Percentiles rank a stretch among this genome's conserved stretches.
Conservation (phyloP, 2,329 filamentous ascomycete genomes). For the Aspergillus niger region DNA sequence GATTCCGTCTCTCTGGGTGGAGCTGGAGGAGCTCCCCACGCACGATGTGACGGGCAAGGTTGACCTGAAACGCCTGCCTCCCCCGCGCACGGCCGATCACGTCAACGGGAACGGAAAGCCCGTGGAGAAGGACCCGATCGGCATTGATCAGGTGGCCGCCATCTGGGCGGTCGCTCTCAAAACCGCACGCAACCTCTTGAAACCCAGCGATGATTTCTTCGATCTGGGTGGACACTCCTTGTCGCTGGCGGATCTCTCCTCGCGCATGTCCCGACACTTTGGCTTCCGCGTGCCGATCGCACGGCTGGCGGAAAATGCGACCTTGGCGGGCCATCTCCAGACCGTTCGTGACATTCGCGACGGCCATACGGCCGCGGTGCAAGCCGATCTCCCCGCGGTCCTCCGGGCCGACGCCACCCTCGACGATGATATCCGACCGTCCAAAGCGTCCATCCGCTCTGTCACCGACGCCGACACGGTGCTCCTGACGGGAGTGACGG, state of each 20-base stretch:
- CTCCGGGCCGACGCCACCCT: conserved; percentile 67
- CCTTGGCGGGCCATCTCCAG: conserved; percentile 70
- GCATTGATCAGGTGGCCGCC: conserved; percentile 66
- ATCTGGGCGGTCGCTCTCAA: conserved; percentile 73
- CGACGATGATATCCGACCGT: conserved; percentile 66
- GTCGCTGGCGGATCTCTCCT: conserved; percentile 74
- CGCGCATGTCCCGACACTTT: conserved; percentile 67
- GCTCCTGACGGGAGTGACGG: conserved; percentile 73
- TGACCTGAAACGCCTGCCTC: conserved; percentile 70
- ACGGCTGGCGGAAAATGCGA: conserved; percentile 70
- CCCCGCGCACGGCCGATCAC: conserved; percentile 58
- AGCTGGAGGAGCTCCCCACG: conserved; percentile 69
- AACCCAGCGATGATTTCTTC: conserved; percentile 74
- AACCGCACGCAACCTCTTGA: conserved; percentile 63
- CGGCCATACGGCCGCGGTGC: conserved; percentile 71
- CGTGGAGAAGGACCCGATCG: conserved; percentile 63
- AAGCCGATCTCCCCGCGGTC: conserved; percentile 72
- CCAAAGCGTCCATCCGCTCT: conserved; percentile 56
- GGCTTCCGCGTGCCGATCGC: conserved; percentile 72
- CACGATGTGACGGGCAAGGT: conserved; percentile 79
- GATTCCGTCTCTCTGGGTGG: conserved; percentile 77
- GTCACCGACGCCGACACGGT: conserved; percentile 68
- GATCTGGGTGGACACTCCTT: conserved; percentile 79
- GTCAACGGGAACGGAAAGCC: conserved; percentile 47
- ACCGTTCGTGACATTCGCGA: conserved; percentile 71